Evolutionary conservation across 371 early-diverging fungal species (phyloP), one percentile per base, ranked within the genome.

Genomic region (Saksenaea vasiformis): DNA sequence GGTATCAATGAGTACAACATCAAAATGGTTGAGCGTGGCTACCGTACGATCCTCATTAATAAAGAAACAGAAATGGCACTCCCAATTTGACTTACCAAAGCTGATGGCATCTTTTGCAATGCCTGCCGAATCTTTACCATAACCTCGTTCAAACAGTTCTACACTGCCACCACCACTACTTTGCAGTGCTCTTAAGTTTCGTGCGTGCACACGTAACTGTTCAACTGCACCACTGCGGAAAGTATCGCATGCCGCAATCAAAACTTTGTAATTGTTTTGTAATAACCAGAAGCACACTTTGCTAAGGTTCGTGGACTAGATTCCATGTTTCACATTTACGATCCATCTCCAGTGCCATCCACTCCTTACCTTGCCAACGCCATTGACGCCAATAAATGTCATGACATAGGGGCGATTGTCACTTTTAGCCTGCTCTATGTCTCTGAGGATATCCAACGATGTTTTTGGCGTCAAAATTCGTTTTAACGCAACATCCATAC

Each of bases 161-260:
- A 99, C 94, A 35, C 75, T 65, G 0, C 87, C 87, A 53, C 82
- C 77, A 31, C 90, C 90, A 39, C 86, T 83, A 1, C 74, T 76
- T 66, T 92, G 89, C 54, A 96, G 82, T 10, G 90, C 89, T 38
- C 86, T 82, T 64, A 98, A 77, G 70, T 98, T 96, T 35, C 95
- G 85, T 5, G 88, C 97, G 76, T 99, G 99, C 3, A 96, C 95
- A 35, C 93, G 87, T 9, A 99, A 78, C 74, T 99, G 99, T 74
- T 99, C 99, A 31, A 99, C 98, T 8, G 99, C 99, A 53, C 99
- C 99, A 36, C 95, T 93, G 64, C 99, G 90, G 84, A 99, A 99
- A 5, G 99, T 99, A 82, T 99, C 99, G 73, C 99, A 98, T 3
- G 99, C 99, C 17, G 98, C 99, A 71, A 99, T 96, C 60, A 98